phyloP scores from a whole-genome alignment of 1,284 basidiomycete genomes.

The Erythrobasidium hasegawianum region DNA sequence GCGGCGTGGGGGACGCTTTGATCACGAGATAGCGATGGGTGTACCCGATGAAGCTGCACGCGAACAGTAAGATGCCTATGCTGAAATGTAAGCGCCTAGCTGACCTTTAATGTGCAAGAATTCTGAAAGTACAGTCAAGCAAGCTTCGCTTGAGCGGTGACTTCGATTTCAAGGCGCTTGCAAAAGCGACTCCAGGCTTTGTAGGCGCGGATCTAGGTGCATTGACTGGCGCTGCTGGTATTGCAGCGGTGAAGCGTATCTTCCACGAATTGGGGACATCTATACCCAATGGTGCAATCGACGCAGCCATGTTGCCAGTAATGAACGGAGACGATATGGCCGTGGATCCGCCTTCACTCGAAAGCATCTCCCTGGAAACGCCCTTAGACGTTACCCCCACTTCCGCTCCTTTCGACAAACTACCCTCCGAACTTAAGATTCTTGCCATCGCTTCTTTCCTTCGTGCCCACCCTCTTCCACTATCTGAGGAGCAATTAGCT shows the following conservation, averaged over 20 bases:
- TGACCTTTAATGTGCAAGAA: constrained; percentile 59
- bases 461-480: constrained; percentile 71
- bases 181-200: constrained; percentile 92
- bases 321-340: constrained; percentile 12
- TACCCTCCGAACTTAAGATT: constrained; percentile 52
- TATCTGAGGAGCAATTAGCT: constrained; percentile 70
- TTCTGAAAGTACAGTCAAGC: constrained; percentile 70
- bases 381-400: constrained; percentile 34
- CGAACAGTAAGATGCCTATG: constrained; percentile 66
- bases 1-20: constrained; percentile 87
- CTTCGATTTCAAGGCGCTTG: constrained; percentile 75
- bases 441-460: constrained; percentile 85
- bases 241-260: constrained; percentile 93
- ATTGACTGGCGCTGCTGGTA: constrained; percentile 86
- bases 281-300: not conserved
- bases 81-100: not conserved
- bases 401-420: constrained; percentile 52
- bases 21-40: constrained; percentile 95
- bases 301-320: not conserved
- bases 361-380: constrained; percentile 7
- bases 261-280: constrained; percentile 69
- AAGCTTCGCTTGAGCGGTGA: constrained; percentile 73
- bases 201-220: constrained; percentile 92
- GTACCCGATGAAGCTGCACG: constrained; percentile 87
- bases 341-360: constrained; percentile 10